Evolutionary conservation across 192 early-diverging fungal species (phyloP), one percentile per base, ranked within the genome.

Genomic region (Kappamyces sp.): DNA sequence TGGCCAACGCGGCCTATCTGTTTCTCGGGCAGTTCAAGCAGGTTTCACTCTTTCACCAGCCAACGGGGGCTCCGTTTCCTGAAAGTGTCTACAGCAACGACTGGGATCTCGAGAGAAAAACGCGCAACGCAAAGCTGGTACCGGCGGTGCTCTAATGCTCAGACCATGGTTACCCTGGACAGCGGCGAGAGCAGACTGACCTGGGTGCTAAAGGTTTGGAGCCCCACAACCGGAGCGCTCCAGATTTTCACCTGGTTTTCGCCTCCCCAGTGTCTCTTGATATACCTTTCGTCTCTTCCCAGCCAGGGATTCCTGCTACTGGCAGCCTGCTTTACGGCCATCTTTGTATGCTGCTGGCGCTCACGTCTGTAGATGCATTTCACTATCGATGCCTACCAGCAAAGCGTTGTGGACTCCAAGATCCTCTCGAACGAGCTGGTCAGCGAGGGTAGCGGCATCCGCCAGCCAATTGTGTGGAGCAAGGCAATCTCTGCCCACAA

Each of bases 41-140:
- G 41, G 51, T 32, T 3, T 12, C 41, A 3, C 41, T 53, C 38
- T 53, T 53, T 32, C 51, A 53, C 41, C 51, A 53, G 15, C 51
- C 51, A 12, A 53, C 51, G 6, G 37, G 41, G 41, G 51, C 51
- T 31, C 37, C 51, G 13, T 53, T 53, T 32, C 51, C 51, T 3
- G 51, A 53, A 31, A 53, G 51, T 32, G 51, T 40, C 12, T 53
- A 53, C 15, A 53, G 41, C 15, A 36, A 53, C 12, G 51, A 53
- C 41, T 53, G 51, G 51, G 51, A 53, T 53, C 15, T 53, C 3
- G 51, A 53, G 41, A 53, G 9, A 40, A 53, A 53, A 53, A 53
- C 51, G 9, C 8, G 51, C 3, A 53, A n/a, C 41, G 51, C 51
- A 53, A 53, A 53, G 13, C 41, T 53, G 51, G 41, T 53, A 5